A percentile compares a stretch with the other conserved stretches of the same genome.
Conservation (phyloP, 805 yeast genomes). For the Monosporozyma solicola region DNA sequence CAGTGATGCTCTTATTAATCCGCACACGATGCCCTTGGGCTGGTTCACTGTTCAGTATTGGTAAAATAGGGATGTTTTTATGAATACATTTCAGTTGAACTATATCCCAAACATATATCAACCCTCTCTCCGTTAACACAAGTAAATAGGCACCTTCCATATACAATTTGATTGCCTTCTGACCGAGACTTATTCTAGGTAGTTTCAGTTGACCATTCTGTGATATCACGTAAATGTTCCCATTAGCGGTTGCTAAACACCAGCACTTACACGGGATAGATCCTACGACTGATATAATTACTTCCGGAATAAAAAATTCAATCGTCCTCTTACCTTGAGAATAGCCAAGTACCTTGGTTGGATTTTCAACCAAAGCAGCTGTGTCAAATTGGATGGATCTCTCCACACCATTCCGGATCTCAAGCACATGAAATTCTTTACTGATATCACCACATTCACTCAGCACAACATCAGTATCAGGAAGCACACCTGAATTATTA, state of each 20-base stretch:
- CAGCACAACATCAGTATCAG: slow-evolving; percentile 26
- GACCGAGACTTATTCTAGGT: slow-evolving; percentile 38
- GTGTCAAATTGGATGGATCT: slow-evolving; percentile 29
- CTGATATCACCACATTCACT: slow-evolving; percentile 27
- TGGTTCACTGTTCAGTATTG: slow-evolving; percentile 20
- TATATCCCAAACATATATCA: slow-evolving; percentile 34
- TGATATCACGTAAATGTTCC: slow-evolving; percentile 30
- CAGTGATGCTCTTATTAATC: slow-evolving; percentile 17
- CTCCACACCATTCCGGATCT: slow-evolving; percentile 30
- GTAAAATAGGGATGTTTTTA: slow-evolving; percentile 23
- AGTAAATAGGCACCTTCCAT: slow-evolving; percentile 38
- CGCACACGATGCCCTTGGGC: slow-evolving; percentile 22
- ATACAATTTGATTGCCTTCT: slow-evolving; percentile 39
- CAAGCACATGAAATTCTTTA: slow-evolving; percentile 21
- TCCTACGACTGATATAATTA: slow-evolving; percentile 34
- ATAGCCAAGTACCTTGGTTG: slow-evolving; percentile 33
- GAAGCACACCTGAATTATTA: slow-evolving; percentile 19
- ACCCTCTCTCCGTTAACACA: slow-evolving; percentile 51
- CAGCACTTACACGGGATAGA: slow-evolving; percentile 39
- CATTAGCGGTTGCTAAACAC: slow-evolving; percentile 36
- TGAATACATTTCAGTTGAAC: slow-evolving; percentile 10
- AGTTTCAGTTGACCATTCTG: slow-evolving; percentile 28
- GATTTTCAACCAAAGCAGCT: slow-evolving; percentile 30
- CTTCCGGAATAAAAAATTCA: slow-evolving; percentile 36
- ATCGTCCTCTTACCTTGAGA: slow-evolving; percentile 29